Percentiles rank a stretch among this genome's conserved stretches.
These are phyloP conservation scores for Oryza glaberrima DNA, from an alignment of 176 grass and related monocot genomes.

Conservation along the genomic window DNA sequence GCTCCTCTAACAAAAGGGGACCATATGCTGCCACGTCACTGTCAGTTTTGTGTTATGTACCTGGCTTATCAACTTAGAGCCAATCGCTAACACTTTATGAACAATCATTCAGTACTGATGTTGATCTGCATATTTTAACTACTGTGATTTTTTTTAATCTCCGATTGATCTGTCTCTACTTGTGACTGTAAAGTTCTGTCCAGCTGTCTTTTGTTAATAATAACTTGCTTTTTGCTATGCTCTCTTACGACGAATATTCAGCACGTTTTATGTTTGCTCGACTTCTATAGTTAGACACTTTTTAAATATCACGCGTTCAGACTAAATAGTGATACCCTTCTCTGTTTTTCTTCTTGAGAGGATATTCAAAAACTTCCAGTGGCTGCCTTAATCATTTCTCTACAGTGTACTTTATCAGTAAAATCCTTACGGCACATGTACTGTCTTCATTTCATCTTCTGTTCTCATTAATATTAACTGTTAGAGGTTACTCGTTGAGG, in stretches of 20 bases:
- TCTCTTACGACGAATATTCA: background rate
- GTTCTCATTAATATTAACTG: background rate
- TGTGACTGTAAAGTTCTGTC: background rate
- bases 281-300: background rate
- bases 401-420: too few species aligned
- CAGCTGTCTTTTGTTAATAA: background rate
- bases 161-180: background rate
- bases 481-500: slow-evolving; percentile 7
- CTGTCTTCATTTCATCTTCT: background rate
- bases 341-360: too few species aligned
- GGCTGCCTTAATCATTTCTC: background rate
- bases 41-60: background rate
- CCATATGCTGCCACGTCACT: slow-evolving; percentile 33
- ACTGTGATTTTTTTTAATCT: slow-evolving; percentile 7
- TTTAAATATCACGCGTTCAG: background rate
- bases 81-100: slow-evolving; percentile 10
- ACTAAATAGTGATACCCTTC: background rate
- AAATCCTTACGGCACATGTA: too few species aligned
- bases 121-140: background rate
- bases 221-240: background rate
- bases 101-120: slow-evolving; percentile 9
- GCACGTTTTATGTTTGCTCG: background rate
- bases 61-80: slow-evolving; percentile 28
- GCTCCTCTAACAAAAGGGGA: background rate
- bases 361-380: background rate